Conservation (phyloP, 805 yeast species). For the Metschnikowia lachancei region DNA sequence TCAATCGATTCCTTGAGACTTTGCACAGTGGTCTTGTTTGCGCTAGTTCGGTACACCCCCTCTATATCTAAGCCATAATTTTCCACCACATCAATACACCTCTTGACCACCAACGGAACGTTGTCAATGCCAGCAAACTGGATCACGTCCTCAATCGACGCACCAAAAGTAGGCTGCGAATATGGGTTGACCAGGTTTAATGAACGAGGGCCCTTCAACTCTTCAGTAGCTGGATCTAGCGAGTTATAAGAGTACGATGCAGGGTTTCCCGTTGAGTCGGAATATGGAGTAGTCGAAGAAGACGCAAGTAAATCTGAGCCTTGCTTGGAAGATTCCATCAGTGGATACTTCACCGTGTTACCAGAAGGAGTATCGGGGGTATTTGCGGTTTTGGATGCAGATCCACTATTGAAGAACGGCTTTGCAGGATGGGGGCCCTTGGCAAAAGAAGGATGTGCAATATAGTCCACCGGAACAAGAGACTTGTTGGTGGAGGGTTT, state of each 20-base stretch:
- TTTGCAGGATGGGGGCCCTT: slow-evolving; percentile 29
- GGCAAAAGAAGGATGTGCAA: slow-evolving; percentile 63
- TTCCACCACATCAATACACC: slow-evolving; percentile 85
- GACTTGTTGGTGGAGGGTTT: slow-evolving; percentile 39
- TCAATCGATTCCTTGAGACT: slow-evolving; percentile 71
- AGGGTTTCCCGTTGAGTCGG: slow-evolving; percentile 7
- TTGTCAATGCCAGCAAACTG: slow-evolving; percentile 80
- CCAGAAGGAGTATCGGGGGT: not conserved
- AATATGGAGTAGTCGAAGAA: slow-evolving; percentile 2
- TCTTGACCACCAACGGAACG: slow-evolving; percentile 87
- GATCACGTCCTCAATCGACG: slow-evolving; percentile 72
- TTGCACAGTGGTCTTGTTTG: slow-evolving; percentile 71
- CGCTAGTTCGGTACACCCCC: slow-evolving; percentile 86
- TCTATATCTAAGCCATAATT: slow-evolving; percentile 79
- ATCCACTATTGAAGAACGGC: slow-evolving; percentile 29
- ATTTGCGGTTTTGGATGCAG: slow-evolving; percentile 1
- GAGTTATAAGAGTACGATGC: slow-evolving; percentile 21
- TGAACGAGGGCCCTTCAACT: slow-evolving; percentile 36
- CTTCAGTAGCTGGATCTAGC: slow-evolving; percentile 37
- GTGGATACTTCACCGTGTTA: not conserved
- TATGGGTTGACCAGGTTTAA: slow-evolving; percentile 20
- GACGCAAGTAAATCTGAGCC: not conserved
- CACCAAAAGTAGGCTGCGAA: slow-evolving; percentile 66
- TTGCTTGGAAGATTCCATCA: slow-evolving; percentile 3
- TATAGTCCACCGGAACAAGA: slow-evolving; percentile 67